phyloP scores from a whole-genome alignment of 2,329 filamentous ascomycete species.

The Hansfordia pulvinata region DNA sequence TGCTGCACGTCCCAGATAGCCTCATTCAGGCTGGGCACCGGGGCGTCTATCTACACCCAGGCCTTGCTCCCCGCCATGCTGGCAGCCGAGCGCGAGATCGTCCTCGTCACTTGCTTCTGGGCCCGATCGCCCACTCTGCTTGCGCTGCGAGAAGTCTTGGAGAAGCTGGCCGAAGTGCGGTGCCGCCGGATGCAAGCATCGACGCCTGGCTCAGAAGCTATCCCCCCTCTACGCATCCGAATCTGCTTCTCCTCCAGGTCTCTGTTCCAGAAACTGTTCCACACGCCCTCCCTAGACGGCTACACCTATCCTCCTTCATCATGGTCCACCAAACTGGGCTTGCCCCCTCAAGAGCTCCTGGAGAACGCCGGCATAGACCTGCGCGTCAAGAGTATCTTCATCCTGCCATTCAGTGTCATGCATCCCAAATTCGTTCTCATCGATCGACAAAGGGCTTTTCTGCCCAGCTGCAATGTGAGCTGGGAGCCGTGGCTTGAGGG shows the following conservation, averaged over 20 bases:
- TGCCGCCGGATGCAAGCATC: constrained; percentile 21
- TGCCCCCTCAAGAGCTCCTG: constrained; percentile 40
- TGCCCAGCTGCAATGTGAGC: constrained; percentile 74
- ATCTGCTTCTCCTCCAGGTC: constrained; percentile 68
- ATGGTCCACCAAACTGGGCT: constrained; percentile 49
- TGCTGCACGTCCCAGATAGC: constrained; percentile 31
- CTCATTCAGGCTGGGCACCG: constrained; percentile 42
- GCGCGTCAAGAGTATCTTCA: constrained; percentile 63
- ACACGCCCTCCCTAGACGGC: constrained; percentile 50
- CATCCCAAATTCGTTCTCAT: constrained; percentile 73
- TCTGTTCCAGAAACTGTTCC: constrained; percentile 60
- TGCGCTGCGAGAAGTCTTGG: constrained; percentile 42
- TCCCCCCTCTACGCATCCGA: constrained; percentile 39
- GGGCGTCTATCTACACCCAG: constrained; percentile 38
- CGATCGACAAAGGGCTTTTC: constrained; percentile 50
- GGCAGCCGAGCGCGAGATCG: constrained; percentile 47
- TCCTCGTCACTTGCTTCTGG: constrained; percentile 78
- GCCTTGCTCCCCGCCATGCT: constrained; percentile 48
- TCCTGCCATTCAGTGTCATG: constrained; percentile 73
- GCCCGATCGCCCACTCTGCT: constrained; percentile 48
- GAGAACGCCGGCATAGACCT: constrained; percentile 50
- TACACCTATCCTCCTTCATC: constrained; percentile 42
- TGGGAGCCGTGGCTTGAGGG: constrained; percentile 85
- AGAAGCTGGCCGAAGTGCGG: constrained; percentile 37
- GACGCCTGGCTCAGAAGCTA: constrained; percentile 3